Base-by-base conservation (phyloP, 192 early-diverging fungal genomes). In the Coemansia sp. region DNA sequence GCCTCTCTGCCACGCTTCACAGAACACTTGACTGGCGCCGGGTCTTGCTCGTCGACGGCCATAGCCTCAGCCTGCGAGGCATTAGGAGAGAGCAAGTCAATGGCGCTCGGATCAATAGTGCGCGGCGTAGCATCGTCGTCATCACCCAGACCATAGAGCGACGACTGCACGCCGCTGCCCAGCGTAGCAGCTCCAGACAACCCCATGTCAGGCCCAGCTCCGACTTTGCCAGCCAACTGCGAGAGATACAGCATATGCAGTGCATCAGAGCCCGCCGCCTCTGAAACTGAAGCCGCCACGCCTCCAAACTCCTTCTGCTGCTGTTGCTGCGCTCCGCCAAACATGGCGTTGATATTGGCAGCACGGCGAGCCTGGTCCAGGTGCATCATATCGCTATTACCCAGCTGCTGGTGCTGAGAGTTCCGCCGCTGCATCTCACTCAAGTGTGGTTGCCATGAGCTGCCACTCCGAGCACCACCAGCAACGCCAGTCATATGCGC, bases 231-330 rank as follows among this genome's bases (percentile, higher is more conserved):
- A 14, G 80, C 80, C 60, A 82, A 59, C 64, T 82, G 75, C 27
- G 72, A 74, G 19, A 82, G 68, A 63, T 77, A 82, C 61, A 82
- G 63, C 80, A 82, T 82, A 58, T 82, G 80, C 71, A 82, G 59
- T 4, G 80, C 75, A 15, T 82, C 80, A 2, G 80, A 45, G 2
- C 31, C 31, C 36, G 34, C 60, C 36, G 34, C 67, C 8, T 15
- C 23, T 9, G 29, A 29, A 25, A 53, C 53, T 8, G 21, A 2
- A n/a, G 53, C 21, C 14, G 42, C 14, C 12, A 45, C 39, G 46
- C 19, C 2, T n/a, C 46, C 25, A 29, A 55, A 17, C 15, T n/a
- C 55, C 15, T 58, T 58, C 55, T 58, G 55, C 25, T 15, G 51
- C 17, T 34, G 55, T 5, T 66, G 55, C 34, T 58, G 69, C 39